Percentiles rank a stretch among this genome's conserved stretches.
Conservation (phyloP, 108 stramenopile genomes). For the Stephanodiscus minutulus region DNA sequence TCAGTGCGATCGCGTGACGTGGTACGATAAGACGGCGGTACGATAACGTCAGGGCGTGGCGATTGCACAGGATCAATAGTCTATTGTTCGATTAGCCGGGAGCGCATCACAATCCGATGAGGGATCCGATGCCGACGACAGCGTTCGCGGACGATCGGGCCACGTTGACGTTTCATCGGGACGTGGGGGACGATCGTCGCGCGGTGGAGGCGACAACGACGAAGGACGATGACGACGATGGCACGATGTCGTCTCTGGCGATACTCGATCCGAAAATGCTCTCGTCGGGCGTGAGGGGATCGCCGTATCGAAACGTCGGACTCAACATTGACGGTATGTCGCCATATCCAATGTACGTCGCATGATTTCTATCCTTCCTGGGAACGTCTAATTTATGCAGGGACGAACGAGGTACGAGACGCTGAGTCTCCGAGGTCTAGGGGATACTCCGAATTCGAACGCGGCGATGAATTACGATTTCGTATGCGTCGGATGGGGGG, state of each 20-base stretch:
- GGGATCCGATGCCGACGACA: too few relatives aligned
- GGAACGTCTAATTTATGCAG: too few relatives aligned
- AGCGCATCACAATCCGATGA: slow-evolving; percentile 46
- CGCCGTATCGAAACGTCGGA: slow-evolving; percentile 32
- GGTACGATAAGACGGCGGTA: too few relatives aligned
- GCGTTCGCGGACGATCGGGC: slow-evolving; percentile 26
- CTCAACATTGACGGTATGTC: slow-evolving; percentile 20
- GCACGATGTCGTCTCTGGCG: neutral
- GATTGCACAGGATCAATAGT: neutral
- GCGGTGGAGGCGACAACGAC: neutral
- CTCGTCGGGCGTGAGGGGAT: slow-evolving; percentile 22
- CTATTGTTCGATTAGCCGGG: slow-evolving; percentile 46
- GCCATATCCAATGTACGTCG: slow-evolving; percentile 32
- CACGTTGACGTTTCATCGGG: slow-evolving; percentile 8
- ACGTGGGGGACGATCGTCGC: too few relatives aligned
- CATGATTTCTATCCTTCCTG: slow-evolving; percentile 3
- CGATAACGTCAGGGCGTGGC: too few relatives aligned
- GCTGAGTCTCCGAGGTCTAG: slow-evolving; percentile 17
- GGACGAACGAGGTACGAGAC: slow-evolving; percentile 35
- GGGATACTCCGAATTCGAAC: slow-evolving; percentile 16
- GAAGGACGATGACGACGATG: neutral
- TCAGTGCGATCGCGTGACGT: too few relatives aligned
- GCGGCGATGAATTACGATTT: slow-evolving; percentile 35
- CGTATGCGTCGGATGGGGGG: slow-evolving; percentile 45
- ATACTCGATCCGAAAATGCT: slow-evolving; percentile 10